A percentile compares a stretch with the other conserved stretches of the same genome.
Evolutionary conservation across 106 monocot species (phyloP).

Genomic region (Dendrobium chrysotoxum): DNA sequence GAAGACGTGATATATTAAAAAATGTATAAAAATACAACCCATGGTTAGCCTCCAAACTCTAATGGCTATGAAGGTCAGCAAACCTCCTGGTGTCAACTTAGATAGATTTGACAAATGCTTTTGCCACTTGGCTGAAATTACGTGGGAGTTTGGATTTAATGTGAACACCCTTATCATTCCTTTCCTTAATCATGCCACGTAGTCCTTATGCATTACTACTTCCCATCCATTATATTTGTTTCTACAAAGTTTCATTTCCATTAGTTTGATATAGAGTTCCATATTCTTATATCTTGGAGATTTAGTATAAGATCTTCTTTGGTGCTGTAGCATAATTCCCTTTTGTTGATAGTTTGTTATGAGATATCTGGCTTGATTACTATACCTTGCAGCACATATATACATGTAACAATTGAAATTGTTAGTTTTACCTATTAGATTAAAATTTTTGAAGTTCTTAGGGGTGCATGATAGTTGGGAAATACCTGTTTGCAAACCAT

Average conservation of each 20-base stretch:
- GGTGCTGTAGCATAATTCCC: too few species aligned
- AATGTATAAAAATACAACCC: too few species aligned
- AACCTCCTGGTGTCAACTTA: not conserved
- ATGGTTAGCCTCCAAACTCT: too few species aligned
- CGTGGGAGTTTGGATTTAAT: not conserved
- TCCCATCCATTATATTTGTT: not conserved
- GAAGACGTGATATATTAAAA: too few species aligned
- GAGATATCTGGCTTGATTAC: too few species aligned
- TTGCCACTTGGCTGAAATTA: not conserved
- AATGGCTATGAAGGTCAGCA: too few species aligned
- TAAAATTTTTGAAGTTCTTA: not conserved
- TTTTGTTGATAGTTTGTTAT: too few species aligned
- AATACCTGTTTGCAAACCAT: not conserved
- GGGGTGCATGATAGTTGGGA: not conserved
- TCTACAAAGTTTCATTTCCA: not conserved
- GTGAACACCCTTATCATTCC: not conserved
- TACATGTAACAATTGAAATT: not conserved
- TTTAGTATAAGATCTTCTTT: too few species aligned
- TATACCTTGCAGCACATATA: too few species aligned
- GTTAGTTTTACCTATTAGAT: not conserved
- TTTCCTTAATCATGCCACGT: not conserved
- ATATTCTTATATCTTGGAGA: too few species aligned
- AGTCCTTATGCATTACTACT: not conserved
- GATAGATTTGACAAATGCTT: not conserved
- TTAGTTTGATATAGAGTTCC: too few species aligned